These are phyloP conservation scores for Cystobasidium ongulense DNA, from an alignment of 768 basidiomycete genomes.

Conservation along the genomic window DNA sequence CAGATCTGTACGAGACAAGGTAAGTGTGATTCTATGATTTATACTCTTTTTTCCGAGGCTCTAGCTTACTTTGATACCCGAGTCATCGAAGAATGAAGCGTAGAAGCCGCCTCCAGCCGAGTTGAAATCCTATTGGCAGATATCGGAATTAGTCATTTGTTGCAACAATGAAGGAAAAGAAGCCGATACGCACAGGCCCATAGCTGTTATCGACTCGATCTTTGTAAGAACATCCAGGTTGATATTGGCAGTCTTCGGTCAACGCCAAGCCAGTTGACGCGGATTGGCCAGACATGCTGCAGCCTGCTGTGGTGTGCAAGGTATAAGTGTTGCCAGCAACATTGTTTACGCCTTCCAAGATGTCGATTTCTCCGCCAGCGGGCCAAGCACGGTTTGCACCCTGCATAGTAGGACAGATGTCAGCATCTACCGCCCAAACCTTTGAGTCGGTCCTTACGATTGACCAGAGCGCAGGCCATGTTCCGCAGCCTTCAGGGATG, in stretches of 20 bases:
- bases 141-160: conserved; percentile 31
- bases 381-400: conserved; percentile 35
- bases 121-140: conserved; percentile 32
- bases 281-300: not conserved
- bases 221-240: conserved; percentile 31
- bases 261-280: not conserved
- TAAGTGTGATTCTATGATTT: conserved; percentile 39
- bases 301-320: conserved; percentile 17
- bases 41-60: too few species aligned
- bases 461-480: conserved; percentile 37
- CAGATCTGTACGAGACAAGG: conserved; percentile 51
- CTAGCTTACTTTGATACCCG: conserved; percentile 47
- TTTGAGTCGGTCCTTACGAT: not conserved
- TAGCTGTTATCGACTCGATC: not conserved
- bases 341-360: conserved; percentile 70
- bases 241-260: conserved; percentile 12
- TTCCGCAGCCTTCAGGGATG: conserved; percentile 27
- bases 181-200: conserved; percentile 21
- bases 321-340: conserved; percentile 53
- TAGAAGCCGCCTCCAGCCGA: conserved; percentile 51
- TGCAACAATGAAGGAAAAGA: conserved; percentile 26
- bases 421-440: not conserved
- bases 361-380: conserved; percentile 56
- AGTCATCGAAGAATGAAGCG: conserved; percentile 44
- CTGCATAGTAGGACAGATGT: not conserved